Evolutionary conservation across 495 filamentous ascomycete species (phyloP), one percentile per base, ranked within the genome.

Genomic region (Annulohypoxylon maeteangense): DNA sequence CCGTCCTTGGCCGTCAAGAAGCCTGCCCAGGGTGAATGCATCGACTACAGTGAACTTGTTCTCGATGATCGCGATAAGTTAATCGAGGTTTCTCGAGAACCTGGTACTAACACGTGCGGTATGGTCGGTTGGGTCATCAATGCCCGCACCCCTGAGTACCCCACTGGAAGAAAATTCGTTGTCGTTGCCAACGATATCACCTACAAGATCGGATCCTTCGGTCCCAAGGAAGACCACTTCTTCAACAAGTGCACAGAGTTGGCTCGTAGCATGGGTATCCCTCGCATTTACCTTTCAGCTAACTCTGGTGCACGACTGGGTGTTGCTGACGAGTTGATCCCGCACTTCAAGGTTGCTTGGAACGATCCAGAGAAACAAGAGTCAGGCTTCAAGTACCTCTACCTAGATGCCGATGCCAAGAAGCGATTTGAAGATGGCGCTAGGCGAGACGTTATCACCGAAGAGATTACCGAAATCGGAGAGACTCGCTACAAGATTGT

Each of bases 261-360:
- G 64, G 95, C 95, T 58, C 87, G 94, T 68, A 94, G 91, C 82
- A 83, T 97, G 58, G 95, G 95, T 51, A 97, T 99, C 76, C 95
- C 95, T 18, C 91, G 95, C 44, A 95, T 99, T 78, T 99, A 99
- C 79, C 86, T 99, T 29, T 98, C 96, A 79, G 95, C 95, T 74
- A 99, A 99, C 87, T 99, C 95, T n/a, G 95, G 95, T 88, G 95
- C 95, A 61, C 94, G 96, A 76, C 92, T 99, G 72, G 95, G 95
- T 74, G 91, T 99, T 83, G 95, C 95, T 62, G 93, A 97, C 68
- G 95, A 98, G 85, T 82, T 99, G 66, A 96, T 99, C 77, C 95
- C 95, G 23, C 93, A 97, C 83, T 97, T 98, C 87, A 91, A 88
- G 45, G 95, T 97, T 45, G 95, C 95, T 12, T 99, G 95, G 95